A percentile compares a stretch with the other conserved stretches of the same genome.
These are phyloP conservation scores for Amylostereum areolatum DNA, from an alignment of 1,284 basidiomycete genomes.

Conservation along the genomic window DNA sequence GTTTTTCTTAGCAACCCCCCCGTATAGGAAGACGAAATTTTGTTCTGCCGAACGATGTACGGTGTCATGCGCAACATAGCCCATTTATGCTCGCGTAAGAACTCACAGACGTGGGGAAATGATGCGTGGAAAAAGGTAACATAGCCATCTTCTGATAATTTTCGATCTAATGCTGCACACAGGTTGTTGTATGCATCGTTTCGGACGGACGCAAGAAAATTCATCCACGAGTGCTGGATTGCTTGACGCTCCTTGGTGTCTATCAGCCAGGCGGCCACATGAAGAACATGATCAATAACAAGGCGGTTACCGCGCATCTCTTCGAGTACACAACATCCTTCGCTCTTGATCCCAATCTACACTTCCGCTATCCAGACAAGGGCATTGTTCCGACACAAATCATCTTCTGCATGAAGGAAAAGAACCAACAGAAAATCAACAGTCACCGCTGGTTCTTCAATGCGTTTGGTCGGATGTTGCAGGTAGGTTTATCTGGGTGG, in stretches of 20 bases:
- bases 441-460: constrained; percentile 96
- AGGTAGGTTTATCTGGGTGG: constrained; percentile 41
- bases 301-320: constrained; percentile 87
- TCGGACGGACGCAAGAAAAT: constrained; percentile 92
- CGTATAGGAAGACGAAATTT: constrained; percentile 83
- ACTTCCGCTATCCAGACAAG: constrained; percentile 94
- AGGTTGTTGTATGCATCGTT: constrained; percentile 95
- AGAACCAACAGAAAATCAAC: constrained; percentile 95
- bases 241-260: constrained; percentile 75
- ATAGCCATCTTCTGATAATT: neutral
- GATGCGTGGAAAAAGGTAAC: constrained; percentile 94
- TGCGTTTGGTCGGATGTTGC: constrained; percentile 70
- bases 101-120: constrained; percentile 92
- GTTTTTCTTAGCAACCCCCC: too few species aligned
- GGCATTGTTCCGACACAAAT: constrained; percentile 93
- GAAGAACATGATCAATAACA: constrained; percentile 86
- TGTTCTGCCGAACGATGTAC: constrained; percentile 93
- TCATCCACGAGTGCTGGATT: constrained; percentile 92
- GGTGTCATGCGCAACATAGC: constrained; percentile 93
- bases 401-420: constrained; percentile 91
- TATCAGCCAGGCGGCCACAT: constrained; percentile 80
- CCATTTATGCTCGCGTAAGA: constrained; percentile 89
- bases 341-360: constrained; percentile 80
- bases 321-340: constrained; percentile 96
- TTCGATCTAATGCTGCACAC: neutral